Evolutionary conservation across 805 yeast species (phyloP).

Genomic region (Maudiozyma turicensis): DNA sequence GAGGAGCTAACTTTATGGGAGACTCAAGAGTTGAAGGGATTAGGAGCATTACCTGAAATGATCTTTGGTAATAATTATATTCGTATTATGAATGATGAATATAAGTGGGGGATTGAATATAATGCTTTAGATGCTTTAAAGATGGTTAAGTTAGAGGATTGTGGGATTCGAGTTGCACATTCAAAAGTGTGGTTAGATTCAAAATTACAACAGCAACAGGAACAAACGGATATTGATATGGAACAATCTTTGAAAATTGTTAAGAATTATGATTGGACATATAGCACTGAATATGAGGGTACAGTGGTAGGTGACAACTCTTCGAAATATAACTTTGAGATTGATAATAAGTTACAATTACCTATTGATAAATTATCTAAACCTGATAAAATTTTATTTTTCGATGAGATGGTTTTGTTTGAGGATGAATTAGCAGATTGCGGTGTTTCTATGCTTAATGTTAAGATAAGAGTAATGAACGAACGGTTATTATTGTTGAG

Average conservation of each 20-base stretch:
- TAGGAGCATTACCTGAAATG: slow-evolving; percentile 89
- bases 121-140: slow-evolving; percentile 65
- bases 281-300: slow-evolving; percentile 72
- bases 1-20: slow-evolving; percentile 64
- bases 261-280: slow-evolving; percentile 95
- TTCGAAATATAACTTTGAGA: slow-evolving; percentile 10
- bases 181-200: slow-evolving; percentile 70
- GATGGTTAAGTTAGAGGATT: slow-evolving; percentile 40
- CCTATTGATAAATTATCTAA: slow-evolving; percentile 62
- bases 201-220: slow-evolving; percentile 29
- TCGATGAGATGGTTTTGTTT: slow-evolving; percentile 77
- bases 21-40: slow-evolving; percentile 40
- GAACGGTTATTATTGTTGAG: slow-evolving; percentile 62
- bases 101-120: slow-evolving; percentile 47
- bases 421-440: slow-evolving; percentile 97
- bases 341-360: slow-evolving; percentile 32
- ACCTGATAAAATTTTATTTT: slow-evolving; percentile 81
- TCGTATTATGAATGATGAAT: slow-evolving; percentile 35
- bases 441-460: slow-evolving; percentile 71
- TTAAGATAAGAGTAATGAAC: slow-evolving; percentile 84
- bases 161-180: slow-evolving; percentile 68
- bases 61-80: slow-evolving; percentile 81
- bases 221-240: slow-evolving; percentile 9
- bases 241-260: slow-evolving; percentile 47
- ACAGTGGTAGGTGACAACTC: slow-evolving; percentile 24